Evolutionary conservation across 2,329 filamentous ascomycete genomes (phyloP).

Genomic region (Xylaria sp.): DNA sequence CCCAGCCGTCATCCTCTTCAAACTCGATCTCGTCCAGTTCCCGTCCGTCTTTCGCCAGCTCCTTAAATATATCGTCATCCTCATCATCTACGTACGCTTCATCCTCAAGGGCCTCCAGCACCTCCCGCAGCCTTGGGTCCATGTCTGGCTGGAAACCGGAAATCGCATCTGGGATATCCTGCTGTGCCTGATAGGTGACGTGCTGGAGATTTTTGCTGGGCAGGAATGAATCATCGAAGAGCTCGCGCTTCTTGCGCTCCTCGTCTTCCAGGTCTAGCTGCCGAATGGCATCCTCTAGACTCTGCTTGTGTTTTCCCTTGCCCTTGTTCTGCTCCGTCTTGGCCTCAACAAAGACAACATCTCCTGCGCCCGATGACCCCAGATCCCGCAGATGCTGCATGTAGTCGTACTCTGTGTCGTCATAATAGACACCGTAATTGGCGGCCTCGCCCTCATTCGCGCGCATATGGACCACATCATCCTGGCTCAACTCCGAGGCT

Average conservation of each 20-base stretch:
- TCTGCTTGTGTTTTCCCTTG: slow-evolving; percentile 80
- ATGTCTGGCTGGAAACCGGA: slow-evolving; percentile 97
- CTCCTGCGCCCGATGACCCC: slow-evolving; percentile 72
- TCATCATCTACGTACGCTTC: slow-evolving; percentile 87
- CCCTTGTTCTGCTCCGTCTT: slow-evolving; percentile 64
- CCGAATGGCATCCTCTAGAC: slow-evolving; percentile 83
- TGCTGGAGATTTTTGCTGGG: slow-evolving; percentile 83
- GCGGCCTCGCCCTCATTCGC: slow-evolving; percentile 97
- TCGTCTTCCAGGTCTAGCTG: slow-evolving; percentile 66
- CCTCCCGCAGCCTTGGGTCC: slow-evolving; percentile 92
- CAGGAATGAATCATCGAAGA: slow-evolving; percentile 79
- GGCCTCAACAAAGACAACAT: slow-evolving; percentile 86
- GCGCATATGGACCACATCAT: slow-evolving; percentile 73
- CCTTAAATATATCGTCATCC: slow-evolving; percentile 85
- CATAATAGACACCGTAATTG: slow-evolving; percentile 91
- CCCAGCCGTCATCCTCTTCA: slow-evolving; percentile 88
- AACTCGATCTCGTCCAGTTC: slow-evolving; percentile 87
- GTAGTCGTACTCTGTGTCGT: slow-evolving; percentile 97
- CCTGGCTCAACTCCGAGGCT: slow-evolving; percentile 74
- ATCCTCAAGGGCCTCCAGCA: slow-evolving; percentile 92
- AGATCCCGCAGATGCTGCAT: slow-evolving; percentile 98
- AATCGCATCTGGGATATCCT: slow-evolving; percentile 90
- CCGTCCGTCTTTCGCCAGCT: slow-evolving; percentile 74
- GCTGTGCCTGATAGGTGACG: slow-evolving; percentile 89
- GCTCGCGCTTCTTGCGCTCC: slow-evolving; percentile 58